These are phyloP conservation scores for Kwoniella bestiolae DNA, from an alignment of 768 basidiomycete species.

Conservation along the genomic window DNA sequence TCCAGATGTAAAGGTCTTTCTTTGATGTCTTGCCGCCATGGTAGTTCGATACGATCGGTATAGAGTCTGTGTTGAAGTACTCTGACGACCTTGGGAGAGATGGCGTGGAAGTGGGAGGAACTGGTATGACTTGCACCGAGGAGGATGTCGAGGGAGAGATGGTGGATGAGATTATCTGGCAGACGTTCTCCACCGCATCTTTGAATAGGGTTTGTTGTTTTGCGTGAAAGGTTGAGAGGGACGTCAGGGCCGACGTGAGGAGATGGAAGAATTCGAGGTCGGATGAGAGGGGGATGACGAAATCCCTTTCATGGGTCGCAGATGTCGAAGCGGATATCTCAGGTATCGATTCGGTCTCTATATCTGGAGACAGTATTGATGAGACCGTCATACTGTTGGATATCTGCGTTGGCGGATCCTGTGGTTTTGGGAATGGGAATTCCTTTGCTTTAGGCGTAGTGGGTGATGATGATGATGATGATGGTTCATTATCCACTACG, in stretches of 20 bases:
- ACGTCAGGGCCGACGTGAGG: constrained; percentile 64
- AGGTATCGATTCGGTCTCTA: neutral
- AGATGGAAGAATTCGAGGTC: constrained; percentile 80
- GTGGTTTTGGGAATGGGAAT: neutral
- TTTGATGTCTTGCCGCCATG: constrained; percentile 18
- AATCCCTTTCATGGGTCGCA: constrained; percentile 60
- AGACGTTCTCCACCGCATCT: constrained; percentile 62
- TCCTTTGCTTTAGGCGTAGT: constrained; percentile 7
- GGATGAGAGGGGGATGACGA: constrained; percentile 77
- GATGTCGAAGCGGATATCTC: constrained; percentile 13
- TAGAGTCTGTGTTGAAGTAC: constrained; percentile 46
- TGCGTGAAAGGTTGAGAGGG: constrained; percentile 62
- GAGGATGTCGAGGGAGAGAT: constrained; percentile 33
- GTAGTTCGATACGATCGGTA: neutral
- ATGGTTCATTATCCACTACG: neutral
- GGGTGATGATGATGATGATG: too few relatives aligned
- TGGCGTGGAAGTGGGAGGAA: constrained; percentile 31
- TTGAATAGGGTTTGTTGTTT: constrained; percentile 64
- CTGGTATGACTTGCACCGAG: constrained; percentile 23
- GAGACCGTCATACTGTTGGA: too few relatives aligned
- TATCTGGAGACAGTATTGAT: too few relatives aligned
- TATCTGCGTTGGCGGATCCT: too few relatives aligned
- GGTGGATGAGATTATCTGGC: constrained; percentile 54
- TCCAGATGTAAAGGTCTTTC: constrained; percentile 82
- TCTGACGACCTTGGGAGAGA: constrained; percentile 2